phyloP scores from a whole-genome alignment of 257 asterid species.

The Plectranthus barbatus region DNA sequence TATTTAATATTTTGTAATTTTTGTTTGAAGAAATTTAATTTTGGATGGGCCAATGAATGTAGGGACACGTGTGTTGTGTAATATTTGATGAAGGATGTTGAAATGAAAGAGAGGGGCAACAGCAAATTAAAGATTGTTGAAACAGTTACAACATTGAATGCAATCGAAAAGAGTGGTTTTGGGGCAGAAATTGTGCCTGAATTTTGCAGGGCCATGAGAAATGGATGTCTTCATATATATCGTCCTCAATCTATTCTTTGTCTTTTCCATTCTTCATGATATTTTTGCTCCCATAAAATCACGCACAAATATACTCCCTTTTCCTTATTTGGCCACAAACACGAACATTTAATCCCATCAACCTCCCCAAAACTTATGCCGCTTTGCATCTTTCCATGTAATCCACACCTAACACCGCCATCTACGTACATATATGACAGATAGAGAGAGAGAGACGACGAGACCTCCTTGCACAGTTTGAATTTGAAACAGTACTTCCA shows the following conservation, averaged over 20 bases:
- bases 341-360: slow-evolving; percentile 1
- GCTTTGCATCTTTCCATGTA: slow-evolving; percentile 6
- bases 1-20: too few species aligned
- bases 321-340: slow-evolving; percentile 5
- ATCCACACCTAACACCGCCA: neutral
- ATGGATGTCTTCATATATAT: slow-evolving; percentile 24
- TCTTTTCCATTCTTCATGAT: slow-evolving; percentile 14
- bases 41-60: too few species aligned
- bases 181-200: slow-evolving; percentile 44
- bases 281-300: slow-evolving; percentile 10
- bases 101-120: too few species aligned
- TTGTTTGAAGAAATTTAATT: too few species aligned
- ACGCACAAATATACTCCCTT: slow-evolving; percentile 18
- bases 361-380: slow-evolving; percentile 5
- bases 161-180: slow-evolving; percentile 18
- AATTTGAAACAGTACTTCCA: slow-evolving; percentile 24
- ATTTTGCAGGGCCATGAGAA: slow-evolving; percentile 51
- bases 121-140: slow-evolving; percentile 28
- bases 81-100: too few species aligned
- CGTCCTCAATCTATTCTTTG: slow-evolving; percentile 4
- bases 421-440: neutral
- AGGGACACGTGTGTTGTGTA: too few species aligned
- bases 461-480: slow-evolving; percentile 16
- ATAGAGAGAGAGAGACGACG: slow-evolving; percentile 3
- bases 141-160: slow-evolving; percentile 53